Conservation (phyloP, 306 rosid species). For the Prunus davidiana region DNA sequence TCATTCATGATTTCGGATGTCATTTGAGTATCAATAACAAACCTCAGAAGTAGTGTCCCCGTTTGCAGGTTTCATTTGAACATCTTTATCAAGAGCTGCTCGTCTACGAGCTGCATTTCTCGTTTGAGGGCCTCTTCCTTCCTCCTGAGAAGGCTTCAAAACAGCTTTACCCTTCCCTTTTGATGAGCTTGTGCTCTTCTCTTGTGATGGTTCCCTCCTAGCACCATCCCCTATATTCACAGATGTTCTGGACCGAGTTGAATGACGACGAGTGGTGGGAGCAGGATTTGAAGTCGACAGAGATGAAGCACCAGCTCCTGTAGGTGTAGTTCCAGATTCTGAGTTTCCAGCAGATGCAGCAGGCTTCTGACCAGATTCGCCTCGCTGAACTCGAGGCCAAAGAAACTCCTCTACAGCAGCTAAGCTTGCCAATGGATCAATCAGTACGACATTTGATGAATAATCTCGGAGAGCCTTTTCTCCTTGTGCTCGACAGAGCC, state of each 20-base stretch:
- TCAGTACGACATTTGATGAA: constrained; percentile 87
- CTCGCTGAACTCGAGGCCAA: constrained; percentile 92
- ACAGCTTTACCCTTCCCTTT: constrained; percentile 98
- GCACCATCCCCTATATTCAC: constrained; percentile 71
- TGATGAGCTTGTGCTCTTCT: constrained; percentile 73
- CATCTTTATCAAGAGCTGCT: constrained; percentile 83
- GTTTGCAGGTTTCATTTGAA: constrained; percentile 61
- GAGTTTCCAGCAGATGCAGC: constrained; percentile 64
- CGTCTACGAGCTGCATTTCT: constrained; percentile 87
- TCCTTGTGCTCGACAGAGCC: constrained; percentile 93
- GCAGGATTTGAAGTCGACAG: constrained; percentile 61
- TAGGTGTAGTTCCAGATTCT: constrained; percentile 78
- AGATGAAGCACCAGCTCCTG: constrained; percentile 70
- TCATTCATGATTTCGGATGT: background rate
- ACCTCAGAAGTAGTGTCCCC: constrained; percentile 99
- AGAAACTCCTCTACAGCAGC: constrained; percentile 98
- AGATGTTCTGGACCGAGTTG: constrained; percentile 83
- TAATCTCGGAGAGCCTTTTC: constrained; percentile 88
- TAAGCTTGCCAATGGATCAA: constrained; percentile 92
- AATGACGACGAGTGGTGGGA: constrained; percentile 65
- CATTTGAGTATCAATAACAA: constrained; percentile 12
- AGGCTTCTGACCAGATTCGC: constrained; percentile 79
- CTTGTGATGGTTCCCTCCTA: constrained; percentile 63
- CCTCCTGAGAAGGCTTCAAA: constrained; percentile 82
- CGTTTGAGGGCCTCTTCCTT: constrained; percentile 84